Percentiles rank a stretch among this genome's conserved stretches.
Evolutionary conservation across 2,329 filamentous ascomycete species (phyloP).

Genomic region (Chalaropsis thielavioides): DNA sequence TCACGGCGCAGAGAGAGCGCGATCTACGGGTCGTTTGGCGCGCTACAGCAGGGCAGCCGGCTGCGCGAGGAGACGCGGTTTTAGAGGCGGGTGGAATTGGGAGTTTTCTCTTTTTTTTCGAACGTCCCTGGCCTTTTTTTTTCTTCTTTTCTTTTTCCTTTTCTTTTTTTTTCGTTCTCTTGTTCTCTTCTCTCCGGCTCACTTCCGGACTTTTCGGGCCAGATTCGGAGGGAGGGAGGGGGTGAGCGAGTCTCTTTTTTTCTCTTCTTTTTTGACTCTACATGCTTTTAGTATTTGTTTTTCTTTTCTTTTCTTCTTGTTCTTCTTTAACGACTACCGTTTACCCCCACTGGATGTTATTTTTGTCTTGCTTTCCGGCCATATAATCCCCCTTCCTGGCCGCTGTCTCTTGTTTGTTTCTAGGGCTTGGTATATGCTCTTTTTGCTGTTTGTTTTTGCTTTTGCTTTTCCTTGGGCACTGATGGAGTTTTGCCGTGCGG

Average conservation of each 20-base stretch:
- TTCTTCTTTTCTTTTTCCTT: not conserved
- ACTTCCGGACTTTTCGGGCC: too few relatives aligned
- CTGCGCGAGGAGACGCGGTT: conserved; percentile 41
- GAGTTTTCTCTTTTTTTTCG: not conserved
- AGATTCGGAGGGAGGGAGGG: too few relatives aligned
- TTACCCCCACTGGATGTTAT: conserved; percentile 18
- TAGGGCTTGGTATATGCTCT: not conserved
- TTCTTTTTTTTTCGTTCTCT: not conserved
- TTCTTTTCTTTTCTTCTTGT: not conserved
- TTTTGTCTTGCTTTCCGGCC: conserved; percentile 17
- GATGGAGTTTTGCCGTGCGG: too few relatives aligned
- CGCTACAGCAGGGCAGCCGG: conserved; percentile 28
- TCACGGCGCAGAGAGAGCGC: conserved; percentile 44
- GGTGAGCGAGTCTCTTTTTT: too few relatives aligned
- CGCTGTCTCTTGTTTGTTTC: not conserved
- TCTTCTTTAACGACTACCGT: conserved; percentile 6
- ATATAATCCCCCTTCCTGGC: not conserved
- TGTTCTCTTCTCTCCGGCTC: not conserved
- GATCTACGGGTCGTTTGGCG: conserved; percentile 43
- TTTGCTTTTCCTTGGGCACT: too few relatives aligned
- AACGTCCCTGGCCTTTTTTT: not conserved
- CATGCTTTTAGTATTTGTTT: not conserved
- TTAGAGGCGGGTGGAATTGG: conserved; percentile 19
- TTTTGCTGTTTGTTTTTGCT: too few relatives aligned
- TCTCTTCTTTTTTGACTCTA: not conserved